Conservation (phyloP, 2,329 filamentous ascomycete genomes). For the Simplicillium sp. region DNA sequence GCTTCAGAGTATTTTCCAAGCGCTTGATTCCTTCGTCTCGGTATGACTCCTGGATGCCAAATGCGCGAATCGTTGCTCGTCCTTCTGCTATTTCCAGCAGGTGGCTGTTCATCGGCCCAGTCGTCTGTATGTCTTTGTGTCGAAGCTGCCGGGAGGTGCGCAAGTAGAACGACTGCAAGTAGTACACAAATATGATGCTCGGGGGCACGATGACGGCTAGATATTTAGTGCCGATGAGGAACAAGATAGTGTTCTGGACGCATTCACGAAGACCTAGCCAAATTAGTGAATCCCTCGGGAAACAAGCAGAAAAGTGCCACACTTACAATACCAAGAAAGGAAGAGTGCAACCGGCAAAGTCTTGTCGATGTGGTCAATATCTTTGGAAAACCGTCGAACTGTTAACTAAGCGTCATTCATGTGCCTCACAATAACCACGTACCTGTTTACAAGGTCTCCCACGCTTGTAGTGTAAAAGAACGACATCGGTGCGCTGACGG, state of each 20-base stretch:
- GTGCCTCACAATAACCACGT: neutral
- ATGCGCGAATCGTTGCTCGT: constrained; percentile 21
- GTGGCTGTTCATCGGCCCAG: constrained; percentile 17
- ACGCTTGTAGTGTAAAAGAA: constrained; percentile 31
- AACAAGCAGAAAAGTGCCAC: neutral
- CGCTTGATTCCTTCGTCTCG: constrained; percentile 9
- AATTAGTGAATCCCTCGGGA: too few species aligned
- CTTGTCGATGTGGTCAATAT: neutral
- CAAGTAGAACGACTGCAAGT: constrained; percentile 19
- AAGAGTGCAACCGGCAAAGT: neutral
- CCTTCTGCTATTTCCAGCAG: constrained; percentile 18
- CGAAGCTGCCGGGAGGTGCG: constrained; percentile 20
- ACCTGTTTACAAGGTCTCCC: constrained; percentile 28
- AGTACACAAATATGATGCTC: constrained; percentile 10
- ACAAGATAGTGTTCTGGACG: constrained; percentile 17
- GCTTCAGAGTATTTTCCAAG: constrained; percentile 23
- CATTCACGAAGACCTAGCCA: too few species aligned
- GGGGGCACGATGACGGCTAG: constrained; percentile 35
- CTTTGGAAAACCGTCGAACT: neutral
- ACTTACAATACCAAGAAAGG: neutral
- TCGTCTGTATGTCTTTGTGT: constrained; percentile 18
- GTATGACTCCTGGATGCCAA: constrained; percentile 17
- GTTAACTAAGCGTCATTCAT: too few species aligned
- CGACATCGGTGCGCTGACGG: constrained; percentile 23
- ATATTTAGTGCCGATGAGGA: constrained; percentile 34